phyloP scores from a whole-genome alignment of 371 early-diverging fungal species.

The Mucor indicus region DNA sequence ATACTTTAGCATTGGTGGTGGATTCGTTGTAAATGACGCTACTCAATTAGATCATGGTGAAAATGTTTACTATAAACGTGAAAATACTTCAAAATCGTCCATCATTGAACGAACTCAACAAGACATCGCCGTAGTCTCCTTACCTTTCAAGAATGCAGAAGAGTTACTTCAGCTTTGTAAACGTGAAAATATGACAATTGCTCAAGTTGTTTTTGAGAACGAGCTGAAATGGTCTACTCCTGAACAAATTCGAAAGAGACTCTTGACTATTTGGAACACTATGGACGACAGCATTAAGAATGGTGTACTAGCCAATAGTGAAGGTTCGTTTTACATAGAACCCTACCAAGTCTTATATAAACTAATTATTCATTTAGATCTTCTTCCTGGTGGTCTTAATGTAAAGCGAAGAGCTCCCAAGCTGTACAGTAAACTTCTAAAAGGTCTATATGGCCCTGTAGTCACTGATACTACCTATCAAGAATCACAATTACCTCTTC shows the following conservation, averaged over 20 bases:
- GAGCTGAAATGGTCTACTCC: slow-evolving; percentile 87
- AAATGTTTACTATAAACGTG: slow-evolving; percentile 78
- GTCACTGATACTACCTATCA: slow-evolving; percentile 16
- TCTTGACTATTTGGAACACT: slow-evolving; percentile 83
- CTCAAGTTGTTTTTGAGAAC: slow-evolving; percentile 91
- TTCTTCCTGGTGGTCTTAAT: slow-evolving; percentile 83
- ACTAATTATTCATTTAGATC: slow-evolving; percentile 15
- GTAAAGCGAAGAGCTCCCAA: slow-evolving; percentile 86
- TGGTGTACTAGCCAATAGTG: slow-evolving; percentile 45
- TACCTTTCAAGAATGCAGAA: slow-evolving; percentile 83
- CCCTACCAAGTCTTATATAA: no score
- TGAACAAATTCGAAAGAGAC: slow-evolving; percentile 70
- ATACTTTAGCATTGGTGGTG: slow-evolving; percentile 94
- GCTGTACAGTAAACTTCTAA: slow-evolving; percentile 79
- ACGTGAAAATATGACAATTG: slow-evolving; percentile 84
- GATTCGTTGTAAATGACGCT: slow-evolving; percentile 91
- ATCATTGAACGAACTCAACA: slow-evolving; percentile 51
- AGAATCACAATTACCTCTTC: slow-evolving; percentile 18
- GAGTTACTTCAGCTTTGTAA: slow-evolving; percentile 78
- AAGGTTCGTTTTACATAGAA: not conserved
- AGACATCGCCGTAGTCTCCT: slow-evolving; percentile 70
- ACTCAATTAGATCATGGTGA: slow-evolving; percentile 82
- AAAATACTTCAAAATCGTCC: not conserved
- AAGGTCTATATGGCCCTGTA: slow-evolving; percentile 63
- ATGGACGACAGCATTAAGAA: slow-evolving; percentile 92